Evolutionary conservation across 495 filamentous ascomycete species (phyloP), one percentile per base, ranked within the genome.

Genomic region (Aspergillus carlsbadensis): DNA sequence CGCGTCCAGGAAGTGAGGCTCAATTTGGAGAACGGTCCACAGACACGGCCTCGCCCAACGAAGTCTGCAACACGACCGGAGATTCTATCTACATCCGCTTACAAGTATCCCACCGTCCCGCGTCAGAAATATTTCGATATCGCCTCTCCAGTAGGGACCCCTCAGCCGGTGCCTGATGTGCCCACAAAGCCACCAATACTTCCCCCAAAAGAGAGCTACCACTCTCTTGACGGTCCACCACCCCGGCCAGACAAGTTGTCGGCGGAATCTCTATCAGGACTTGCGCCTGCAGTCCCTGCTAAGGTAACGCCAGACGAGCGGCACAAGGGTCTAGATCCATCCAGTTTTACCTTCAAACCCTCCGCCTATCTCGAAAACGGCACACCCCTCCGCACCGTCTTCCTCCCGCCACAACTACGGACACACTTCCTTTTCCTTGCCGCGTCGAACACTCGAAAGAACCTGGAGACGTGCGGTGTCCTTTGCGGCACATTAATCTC

Each of bases 401-500:
- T 97, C 67, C 80, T 98, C 8, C 91, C 94, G 1, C 77, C 84
- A 2, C 70, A 81, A 6, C 81, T 98, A 2, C 91, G 94, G 10
- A 60, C 70, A 2, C 69, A 70, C 13, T 98, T 98, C 69, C 77
- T 98, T 10, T 63, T 75, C 2, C 65, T 89, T 15, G 94, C 92
- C 4, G 70, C 78, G 0, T 67, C 83, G 14, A 97, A 97, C 66
- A 97, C 95, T 0, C 73, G 71, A 21, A 77, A 73, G 6, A 96
- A 94, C 48, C 79, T 97, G 14, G 94, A 98, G 72, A 97, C 92
- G 52, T 97, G 93, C 70, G 94, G 92, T 20, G 88, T 98, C 49
- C 82, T 98, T 15, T 96, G 91, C 67, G 94, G 93, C 5, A 95
- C 89, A 0, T 74, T 92, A 6, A 87, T 96, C 63, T 90, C 91